These are phyloP conservation scores for Potentilla sterilis DNA, from an alignment of 306 rosid genomes.

Conservation along the genomic window DNA sequence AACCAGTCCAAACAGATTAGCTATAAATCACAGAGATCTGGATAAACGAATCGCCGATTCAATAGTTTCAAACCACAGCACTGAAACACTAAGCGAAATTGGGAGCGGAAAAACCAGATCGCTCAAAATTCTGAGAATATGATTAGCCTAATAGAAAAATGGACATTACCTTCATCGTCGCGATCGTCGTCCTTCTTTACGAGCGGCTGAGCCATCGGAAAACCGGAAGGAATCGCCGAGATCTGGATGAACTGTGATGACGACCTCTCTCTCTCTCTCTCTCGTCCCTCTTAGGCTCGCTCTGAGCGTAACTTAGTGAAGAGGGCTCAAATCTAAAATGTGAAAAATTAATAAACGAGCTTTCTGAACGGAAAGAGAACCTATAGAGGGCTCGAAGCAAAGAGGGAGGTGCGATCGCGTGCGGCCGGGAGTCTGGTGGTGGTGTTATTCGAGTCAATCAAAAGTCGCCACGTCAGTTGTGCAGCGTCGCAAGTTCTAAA, in stretches of 20 bases:
- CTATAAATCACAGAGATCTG: conserved; percentile 57
- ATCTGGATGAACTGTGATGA: conserved; percentile 36
- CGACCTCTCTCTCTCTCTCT: conserved; percentile 5
- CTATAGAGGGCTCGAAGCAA: no score
- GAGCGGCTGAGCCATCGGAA: conserved; percentile 86
- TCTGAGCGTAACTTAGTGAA: conserved; percentile 7
- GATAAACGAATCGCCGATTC: conserved; percentile 31
- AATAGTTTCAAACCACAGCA: conserved; percentile 13
- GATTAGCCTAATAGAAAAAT: conserved; percentile 8
- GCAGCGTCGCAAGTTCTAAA: no score
- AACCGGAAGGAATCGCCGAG: conserved; percentile 39
- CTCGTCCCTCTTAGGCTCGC: conserved; percentile 9
- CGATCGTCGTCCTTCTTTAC: conserved; percentile 99
- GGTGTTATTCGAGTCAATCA: no score
- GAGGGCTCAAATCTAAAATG: neutral
- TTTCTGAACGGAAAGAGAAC: no score
- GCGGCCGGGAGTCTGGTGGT: no score
- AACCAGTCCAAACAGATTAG: neutral
- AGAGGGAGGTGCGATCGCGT: no score
- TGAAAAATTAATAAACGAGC: no score
- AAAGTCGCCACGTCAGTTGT: no score
- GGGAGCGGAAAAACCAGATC: conserved; percentile 22
- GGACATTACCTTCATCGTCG: conserved; percentile 81
- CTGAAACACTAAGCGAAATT: conserved; percentile 15
- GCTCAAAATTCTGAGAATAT: no score